Conservation (phyloP, 306 rosid genomes). For the Lablab purpureus region DNA sequence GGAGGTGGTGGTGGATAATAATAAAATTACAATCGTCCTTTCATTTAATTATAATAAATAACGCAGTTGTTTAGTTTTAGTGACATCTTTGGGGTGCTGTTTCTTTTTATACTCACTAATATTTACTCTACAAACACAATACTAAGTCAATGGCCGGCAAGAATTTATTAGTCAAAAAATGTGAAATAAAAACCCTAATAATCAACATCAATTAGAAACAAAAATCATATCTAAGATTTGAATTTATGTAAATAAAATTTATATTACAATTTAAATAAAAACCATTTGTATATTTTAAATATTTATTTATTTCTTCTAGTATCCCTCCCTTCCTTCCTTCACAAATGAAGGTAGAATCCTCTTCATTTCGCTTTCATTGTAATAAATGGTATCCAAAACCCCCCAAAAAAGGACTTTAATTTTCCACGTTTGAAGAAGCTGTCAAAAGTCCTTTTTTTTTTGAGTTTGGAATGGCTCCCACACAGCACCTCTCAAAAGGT, state of each 20-base stretch:
- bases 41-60: not conserved
- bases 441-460: constrained; percentile 18
- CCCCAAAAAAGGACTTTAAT: not conserved
- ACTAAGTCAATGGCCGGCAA: constrained; percentile 20
- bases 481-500: constrained; percentile 18
- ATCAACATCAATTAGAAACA: not conserved
- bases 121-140: not conserved
- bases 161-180: not conserved
- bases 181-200: too few species aligned
- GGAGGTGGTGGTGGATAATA: not conserved
- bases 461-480: constrained; percentile 19
- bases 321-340: too few species aligned
- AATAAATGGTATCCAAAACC: not conserved
- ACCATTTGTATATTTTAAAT: too few species aligned
- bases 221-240: too few species aligned
- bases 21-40: not conserved
- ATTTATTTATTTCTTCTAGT: too few species aligned
- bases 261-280: not conserved
- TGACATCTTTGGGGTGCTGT: not conserved
- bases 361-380: not conserved
- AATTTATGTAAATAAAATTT: not conserved
- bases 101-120: not conserved
- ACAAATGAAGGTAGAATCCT: not conserved
- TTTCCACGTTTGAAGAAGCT: not conserved
- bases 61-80: not conserved